These are phyloP conservation scores for Harrya chromipes DNA, from an alignment of 768 basidiomycete genomes.

Conservation along the genomic window DNA sequence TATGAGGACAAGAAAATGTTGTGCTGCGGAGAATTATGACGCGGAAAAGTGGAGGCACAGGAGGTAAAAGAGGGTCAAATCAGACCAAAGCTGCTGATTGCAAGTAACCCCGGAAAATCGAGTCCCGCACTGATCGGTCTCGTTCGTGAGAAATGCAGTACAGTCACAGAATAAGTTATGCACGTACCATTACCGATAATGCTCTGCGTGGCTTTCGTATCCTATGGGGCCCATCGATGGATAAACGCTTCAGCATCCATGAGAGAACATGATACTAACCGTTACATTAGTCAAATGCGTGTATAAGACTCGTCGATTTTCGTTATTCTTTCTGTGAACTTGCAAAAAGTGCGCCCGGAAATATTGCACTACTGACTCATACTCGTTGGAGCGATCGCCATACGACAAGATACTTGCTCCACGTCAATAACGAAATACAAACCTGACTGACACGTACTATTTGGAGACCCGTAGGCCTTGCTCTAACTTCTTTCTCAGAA, in stretches of 20 bases:
- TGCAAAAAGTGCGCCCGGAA: conserved; percentile 88
- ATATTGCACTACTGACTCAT: conserved; percentile 78
- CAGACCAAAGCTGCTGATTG: conserved; percentile 69
- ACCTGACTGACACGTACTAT: conserved; percentile 52
- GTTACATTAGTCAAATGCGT: conserved; percentile 81
- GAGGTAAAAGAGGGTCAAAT: conserved; percentile 11
- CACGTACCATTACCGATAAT: conserved; percentile 77
- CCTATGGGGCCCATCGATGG: conserved; percentile 38
- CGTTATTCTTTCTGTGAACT: conserved; percentile 72
- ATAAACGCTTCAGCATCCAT: not conserved
- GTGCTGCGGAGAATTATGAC: not conserved
- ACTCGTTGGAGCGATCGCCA: conserved; percentile 76
- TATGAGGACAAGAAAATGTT: conserved; percentile 8
- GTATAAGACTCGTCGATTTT: conserved; percentile 76
- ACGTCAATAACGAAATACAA: conserved; percentile 7
- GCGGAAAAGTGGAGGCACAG: not conserved
- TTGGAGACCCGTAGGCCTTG: conserved; percentile 68
- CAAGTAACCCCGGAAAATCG: conserved; percentile 72
- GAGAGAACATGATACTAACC: conserved; percentile 37
- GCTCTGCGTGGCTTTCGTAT: conserved; percentile 79
- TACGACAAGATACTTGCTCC: conserved; percentile 70
- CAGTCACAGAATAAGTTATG: not conserved
- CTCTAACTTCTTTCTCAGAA: conserved; percentile 69
- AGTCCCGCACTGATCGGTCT: conserved; percentile 54
- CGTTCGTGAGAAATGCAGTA: conserved; percentile 9